phyloP scores from a whole-genome alignment of 148 eudicot genomes.

The Rhododendron ferrugineum region DNA sequence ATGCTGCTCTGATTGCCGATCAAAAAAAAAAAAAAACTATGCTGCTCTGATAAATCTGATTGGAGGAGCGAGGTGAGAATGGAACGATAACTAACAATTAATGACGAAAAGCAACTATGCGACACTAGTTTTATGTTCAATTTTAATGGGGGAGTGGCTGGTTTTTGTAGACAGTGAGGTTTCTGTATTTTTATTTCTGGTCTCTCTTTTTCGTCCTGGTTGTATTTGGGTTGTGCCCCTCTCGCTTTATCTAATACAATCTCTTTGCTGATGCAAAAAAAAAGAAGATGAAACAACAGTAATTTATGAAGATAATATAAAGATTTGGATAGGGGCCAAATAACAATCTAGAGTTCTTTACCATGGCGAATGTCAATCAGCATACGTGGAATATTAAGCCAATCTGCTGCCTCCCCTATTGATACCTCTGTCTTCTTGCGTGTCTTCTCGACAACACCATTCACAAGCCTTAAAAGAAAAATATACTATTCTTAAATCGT shows the following conservation, averaged over 20 bases:
- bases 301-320: not conserved
- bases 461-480: constrained; percentile 67
- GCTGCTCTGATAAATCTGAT: not conserved
- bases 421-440: constrained; percentile 56
- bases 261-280: not conserved
- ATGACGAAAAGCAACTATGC: not conserved
- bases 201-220: not conserved
- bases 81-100: not conserved
- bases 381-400: constrained; percentile 73
- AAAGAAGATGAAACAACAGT: not conserved
- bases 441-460: constrained; percentile 73
- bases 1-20: not conserved
- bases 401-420: constrained; percentile 70
- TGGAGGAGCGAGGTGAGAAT: not conserved
- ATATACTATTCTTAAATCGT: not conserved
- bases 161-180: not conserved
- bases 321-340: not conserved
- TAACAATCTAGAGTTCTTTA: constrained; percentile 19
- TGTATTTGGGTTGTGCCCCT: not conserved
- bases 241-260: not conserved
- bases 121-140: not conserved
- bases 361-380: constrained; percentile 95
- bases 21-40: no score
- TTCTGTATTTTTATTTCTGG: not conserved
- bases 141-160: not conserved